Base-by-base conservation (phyloP, 305 asterid species). In the Andrographis paniculata region DNA sequence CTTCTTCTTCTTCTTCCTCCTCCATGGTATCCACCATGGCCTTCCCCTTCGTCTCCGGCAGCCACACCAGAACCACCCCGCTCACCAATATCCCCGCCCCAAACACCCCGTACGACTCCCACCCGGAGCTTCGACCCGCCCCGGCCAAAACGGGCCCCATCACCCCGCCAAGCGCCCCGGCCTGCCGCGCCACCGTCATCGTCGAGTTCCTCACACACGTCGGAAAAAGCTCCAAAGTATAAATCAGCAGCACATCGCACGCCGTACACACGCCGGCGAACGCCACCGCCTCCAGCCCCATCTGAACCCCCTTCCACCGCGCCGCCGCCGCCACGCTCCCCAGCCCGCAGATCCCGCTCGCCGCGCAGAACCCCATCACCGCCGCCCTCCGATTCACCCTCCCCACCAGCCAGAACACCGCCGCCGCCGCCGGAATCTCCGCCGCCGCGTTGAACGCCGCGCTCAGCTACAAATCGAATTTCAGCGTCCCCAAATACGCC, bases 21-120 rank as follows among this genome's bases (percentile, higher is more conserved):
- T 56, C 69, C 39, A 63, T 45, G 0, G 63, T 51, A 41, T 63
- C 69, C 1, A 42, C 50, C 22, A 56, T 9, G 16, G 11, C 35
- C 24, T 42, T 51, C 17, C 69, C 69, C 44, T 42, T 61, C 9
- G 72, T 65, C 37, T 64, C 76, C 4, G 74, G 76, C 20, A 73
- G 55, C 39, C 59, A 70, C 40, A 42, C 17, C 2, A 70, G 76
- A 30, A 65, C 45, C 42, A 59, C 28, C 10, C 76, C 75, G 28
- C 64, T 50, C 15, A 39, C 17, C 21, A 44, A n/a, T 16, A 56
- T n/a, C 39, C 58, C 36, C 38, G 45, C 54, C 0, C 84, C 84
- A 42, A 77, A 68, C 15, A 67, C 33, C 2, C 65, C 57, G 13
- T 69, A 64, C 1, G 72, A 64, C 20, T 64, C 16, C 39, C 41